These are phyloP conservation scores for Paramecium sexaurelia DNA, from an alignment of 73 alveolate species.

Conservation along the genomic window DNA sequence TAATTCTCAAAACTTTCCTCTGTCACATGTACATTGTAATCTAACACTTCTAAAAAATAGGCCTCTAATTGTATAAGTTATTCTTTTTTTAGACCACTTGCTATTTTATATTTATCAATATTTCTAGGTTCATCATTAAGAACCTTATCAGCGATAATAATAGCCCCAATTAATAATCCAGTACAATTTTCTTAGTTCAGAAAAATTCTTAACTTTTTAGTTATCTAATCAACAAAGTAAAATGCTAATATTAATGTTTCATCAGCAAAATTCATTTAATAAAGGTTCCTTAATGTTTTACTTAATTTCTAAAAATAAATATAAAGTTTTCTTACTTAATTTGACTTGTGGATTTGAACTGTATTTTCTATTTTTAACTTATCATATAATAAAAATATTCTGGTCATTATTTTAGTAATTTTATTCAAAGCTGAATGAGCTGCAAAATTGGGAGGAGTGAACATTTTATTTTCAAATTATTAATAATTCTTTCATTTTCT, in stretches of 20 bases:
- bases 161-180: background rate
- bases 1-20: background rate
- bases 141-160: background rate
- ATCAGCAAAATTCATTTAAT: background rate
- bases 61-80: background rate
- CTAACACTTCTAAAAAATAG: background rate
- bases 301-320: background rate
- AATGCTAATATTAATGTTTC: background rate
- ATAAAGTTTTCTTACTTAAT: background rate
- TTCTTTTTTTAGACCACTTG: background rate
- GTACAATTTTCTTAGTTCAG: background rate
- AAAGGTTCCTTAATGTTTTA: background rate
- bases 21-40: background rate
- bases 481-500: background rate
- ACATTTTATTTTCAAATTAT: background rate
- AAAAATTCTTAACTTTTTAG: background rate
- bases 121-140: background rate
- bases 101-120: background rate
- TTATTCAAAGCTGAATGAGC: background rate
- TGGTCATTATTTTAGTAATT: background rate
- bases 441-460: background rate
- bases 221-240: background rate
- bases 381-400: slow-evolving; percentile 4
- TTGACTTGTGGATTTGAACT: background rate
- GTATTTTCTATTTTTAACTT: background rate